These are phyloP conservation scores for Rhynchospora tenuis DNA, from an alignment of 176 grass and related monocot species.

Conservation along the genomic window DNA sequence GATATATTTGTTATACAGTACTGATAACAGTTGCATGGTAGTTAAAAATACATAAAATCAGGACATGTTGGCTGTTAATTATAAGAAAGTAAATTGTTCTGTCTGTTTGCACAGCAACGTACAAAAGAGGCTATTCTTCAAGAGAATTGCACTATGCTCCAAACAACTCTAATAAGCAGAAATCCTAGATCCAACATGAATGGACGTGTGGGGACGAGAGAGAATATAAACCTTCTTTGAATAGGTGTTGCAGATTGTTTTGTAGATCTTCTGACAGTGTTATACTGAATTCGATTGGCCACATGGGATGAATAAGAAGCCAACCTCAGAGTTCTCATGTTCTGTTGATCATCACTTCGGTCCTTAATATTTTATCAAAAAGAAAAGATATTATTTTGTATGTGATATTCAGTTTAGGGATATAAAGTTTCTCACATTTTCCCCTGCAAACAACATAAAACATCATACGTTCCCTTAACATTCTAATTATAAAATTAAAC, in stretches of 20 bases:
- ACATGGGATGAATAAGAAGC: conserved; percentile 11
- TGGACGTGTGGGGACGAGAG: neutral
- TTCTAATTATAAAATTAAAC: neutral
- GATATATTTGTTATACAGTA: neutral
- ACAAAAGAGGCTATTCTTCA: neutral
- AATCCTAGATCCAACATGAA: neutral
- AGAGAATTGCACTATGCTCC: neutral
- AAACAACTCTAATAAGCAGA: neutral
- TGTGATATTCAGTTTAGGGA: neutral
- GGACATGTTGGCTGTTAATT: neutral
- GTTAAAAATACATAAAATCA: neutral
- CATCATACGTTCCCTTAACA: neutral
- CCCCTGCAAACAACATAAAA: neutral
- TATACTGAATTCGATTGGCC: neutral
- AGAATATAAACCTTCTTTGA: conserved; percentile 1
- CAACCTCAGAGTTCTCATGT: conserved; percentile 3
- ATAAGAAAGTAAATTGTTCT: neutral
- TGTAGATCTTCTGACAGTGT: neutral
- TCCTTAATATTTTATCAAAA: neutral
- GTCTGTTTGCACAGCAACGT: neutral
- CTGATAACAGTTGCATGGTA: neutral
- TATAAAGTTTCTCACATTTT: neutral
- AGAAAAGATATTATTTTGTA: neutral
- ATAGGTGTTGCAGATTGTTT: neutral
- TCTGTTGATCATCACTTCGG: conserved; percentile 11